Base-by-base conservation (phyloP, 208 protist species). In the Leishmania lainsoni region DNA sequence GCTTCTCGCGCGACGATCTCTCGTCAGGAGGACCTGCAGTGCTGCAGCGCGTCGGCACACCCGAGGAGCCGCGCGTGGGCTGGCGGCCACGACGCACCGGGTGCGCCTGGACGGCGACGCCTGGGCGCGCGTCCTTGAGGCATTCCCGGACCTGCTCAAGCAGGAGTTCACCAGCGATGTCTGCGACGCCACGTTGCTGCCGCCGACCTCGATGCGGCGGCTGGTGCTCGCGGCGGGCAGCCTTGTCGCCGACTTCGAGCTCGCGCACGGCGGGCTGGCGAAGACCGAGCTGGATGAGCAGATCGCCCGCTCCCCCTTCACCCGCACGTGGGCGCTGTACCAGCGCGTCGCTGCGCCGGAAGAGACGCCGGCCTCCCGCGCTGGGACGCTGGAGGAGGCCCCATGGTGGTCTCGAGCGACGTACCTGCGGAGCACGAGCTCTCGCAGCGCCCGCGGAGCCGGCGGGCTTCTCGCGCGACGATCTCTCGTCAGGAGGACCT, bases 161-260 rank as follows among this genome's bases (percentile, higher is more conserved):
- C 69, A 89, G 16, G 89, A 81, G 65, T 88, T 92, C 82, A 80
- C 75, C 26, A 73, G 52, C 65, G 89, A 92, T 48, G 85, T 92
- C 35, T 87, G 84, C 49, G 79, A 80, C 51, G 85, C 83, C 16
- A 79, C 74, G 52, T 16, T 16, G 73, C 65, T 83, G 72, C 80
- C 73, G 39, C 32, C 12, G 52, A 8, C 16, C 10, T 16, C 80
- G 3, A 49, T 83, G 52, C 80, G 75, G 49, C 63, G 78, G 22
- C 39, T 88, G 51, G 61, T 77, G 45, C 48, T 88, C 32, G 69
- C 78, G 3, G 48, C 51, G 8, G 84, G 84, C 76, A 87, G 84
- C 35, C 80, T 87, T 35, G 10, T 87, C 0, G 79, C 84, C 2
- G 80, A 83, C 68, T 87, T 87, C 66, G 39, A 79, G 54, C 77